These are phyloP conservation scores for Komagataella phaffii DNA, from an alignment of 805 yeast species.

Conservation along the genomic window DNA sequence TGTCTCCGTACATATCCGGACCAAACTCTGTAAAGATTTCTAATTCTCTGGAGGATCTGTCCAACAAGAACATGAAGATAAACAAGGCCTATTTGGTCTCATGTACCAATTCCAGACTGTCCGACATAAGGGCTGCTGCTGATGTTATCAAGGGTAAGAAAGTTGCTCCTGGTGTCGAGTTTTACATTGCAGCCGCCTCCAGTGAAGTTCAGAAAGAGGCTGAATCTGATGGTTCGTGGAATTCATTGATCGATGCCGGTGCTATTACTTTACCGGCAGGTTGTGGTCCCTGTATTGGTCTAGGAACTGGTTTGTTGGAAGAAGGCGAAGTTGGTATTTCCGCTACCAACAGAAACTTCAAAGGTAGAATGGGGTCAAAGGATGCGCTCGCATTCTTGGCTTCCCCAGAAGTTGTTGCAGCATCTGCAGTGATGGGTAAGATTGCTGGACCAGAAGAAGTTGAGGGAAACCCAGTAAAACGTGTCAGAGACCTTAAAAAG, in stretches of 20 bases:
- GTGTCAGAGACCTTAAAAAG: slow-evolving; percentile 34
- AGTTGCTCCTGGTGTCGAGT: slow-evolving; percentile 82
- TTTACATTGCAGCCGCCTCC: slow-evolving; percentile 96
- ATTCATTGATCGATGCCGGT: slow-evolving; percentile 79
- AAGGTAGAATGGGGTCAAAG: slow-evolving; percentile 97
- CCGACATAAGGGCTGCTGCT: slow-evolving; percentile 93
- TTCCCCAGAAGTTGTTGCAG: slow-evolving; percentile 97
- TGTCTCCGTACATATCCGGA: slow-evolving; percentile 86
- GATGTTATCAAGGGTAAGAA: slow-evolving; percentile 69
- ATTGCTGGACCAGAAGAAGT: slow-evolving; percentile 90
- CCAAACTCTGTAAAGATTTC: slow-evolving; percentile 95
- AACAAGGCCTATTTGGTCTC: slow-evolving; percentile 96
- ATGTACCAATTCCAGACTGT: slow-evolving; percentile 89
- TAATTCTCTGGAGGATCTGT: slow-evolving; percentile 61
- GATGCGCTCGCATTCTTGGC: slow-evolving; percentile 94
- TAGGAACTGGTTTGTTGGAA: slow-evolving; percentile 86
- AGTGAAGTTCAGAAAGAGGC: slow-evolving; percentile 89
- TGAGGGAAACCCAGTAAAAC: slow-evolving; percentile 38
- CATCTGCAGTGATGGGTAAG: slow-evolving; percentile 90
- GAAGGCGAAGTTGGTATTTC: slow-evolving; percentile 97
- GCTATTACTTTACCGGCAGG: slow-evolving; percentile 95
- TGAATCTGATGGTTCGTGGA: slow-evolving; percentile 86
- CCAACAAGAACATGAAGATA: slow-evolving; percentile 60
- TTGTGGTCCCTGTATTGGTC: slow-evolving; percentile 98
- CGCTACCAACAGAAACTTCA: slow-evolving; percentile 96